A percentile compares a stretch with the other conserved stretches of the same genome.
Conservation (phyloP, 768 basidiomycete species). For the Strobilomyces confusus region DNA sequence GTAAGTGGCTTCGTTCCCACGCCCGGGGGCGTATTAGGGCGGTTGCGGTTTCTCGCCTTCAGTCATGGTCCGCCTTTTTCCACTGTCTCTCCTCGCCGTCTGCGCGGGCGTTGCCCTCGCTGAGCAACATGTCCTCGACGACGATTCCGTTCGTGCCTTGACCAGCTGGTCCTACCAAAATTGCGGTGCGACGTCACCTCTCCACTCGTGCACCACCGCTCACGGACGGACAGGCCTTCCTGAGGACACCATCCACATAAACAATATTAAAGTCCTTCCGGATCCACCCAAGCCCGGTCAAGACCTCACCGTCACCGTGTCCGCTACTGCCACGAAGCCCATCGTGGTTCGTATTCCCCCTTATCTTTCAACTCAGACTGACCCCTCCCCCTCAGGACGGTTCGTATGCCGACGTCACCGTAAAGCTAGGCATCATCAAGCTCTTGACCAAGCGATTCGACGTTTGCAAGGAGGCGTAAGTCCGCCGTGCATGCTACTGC, state of each 20-base stretch:
- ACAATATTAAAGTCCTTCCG: conserved; percentile 71
- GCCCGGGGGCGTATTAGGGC: conserved; percentile 11
- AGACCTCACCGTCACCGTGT: conserved; percentile 81
- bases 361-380: conserved; percentile 1
- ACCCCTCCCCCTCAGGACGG: conserved; percentile 64
- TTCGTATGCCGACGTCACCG: conserved; percentile 81
- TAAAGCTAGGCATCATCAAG: conserved; percentile 93
- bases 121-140: conserved; percentile 32
- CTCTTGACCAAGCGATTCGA: conserved; percentile 82
- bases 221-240: conserved; percentile 37
- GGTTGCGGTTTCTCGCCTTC: conserved; percentile 16
- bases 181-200: conserved; percentile 62
- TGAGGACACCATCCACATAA: conserved; percentile 52
- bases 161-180: conserved; percentile 62
- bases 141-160: conserved; percentile 30
- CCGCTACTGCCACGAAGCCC: conserved; percentile 49
- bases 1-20: conserved; percentile 18
- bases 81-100: conserved; percentile 28
- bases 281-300: conserved; percentile 89
- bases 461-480: conserved; percentile 92
- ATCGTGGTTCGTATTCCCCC: conserved; percentile 55
- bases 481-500: conserved; percentile 12
- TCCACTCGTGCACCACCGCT: background rate
- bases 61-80: conserved; percentile 29
- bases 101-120: conserved; percentile 27